phyloP scores from a whole-genome alignment of 306 rosid species.

The Cucurbita maxima region DNA sequence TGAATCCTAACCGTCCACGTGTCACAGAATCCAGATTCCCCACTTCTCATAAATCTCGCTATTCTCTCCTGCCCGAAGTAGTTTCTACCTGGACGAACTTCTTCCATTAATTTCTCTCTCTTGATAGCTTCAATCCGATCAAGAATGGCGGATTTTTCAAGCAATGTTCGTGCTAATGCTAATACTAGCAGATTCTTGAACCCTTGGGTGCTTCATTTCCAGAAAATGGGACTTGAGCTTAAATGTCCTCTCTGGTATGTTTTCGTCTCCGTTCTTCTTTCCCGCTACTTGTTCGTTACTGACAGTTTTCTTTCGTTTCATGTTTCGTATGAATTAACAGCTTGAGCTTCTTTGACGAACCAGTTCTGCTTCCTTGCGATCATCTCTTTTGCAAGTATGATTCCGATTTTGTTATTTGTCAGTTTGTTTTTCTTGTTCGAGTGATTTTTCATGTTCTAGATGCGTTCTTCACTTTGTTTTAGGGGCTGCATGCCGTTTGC shows the following conservation, averaged over 20 bases:
- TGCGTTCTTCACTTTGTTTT: background rate
- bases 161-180: background rate
- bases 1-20: background rate
- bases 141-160: slow-evolving; percentile 32
- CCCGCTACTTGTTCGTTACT: background rate
- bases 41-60: background rate
- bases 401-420: no score
- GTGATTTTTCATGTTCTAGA: background rate
- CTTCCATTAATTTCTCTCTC: background rate
- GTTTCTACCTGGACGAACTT: background rate
- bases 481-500: slow-evolving; percentile 39
- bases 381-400: slow-evolving; percentile 80
- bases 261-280: background rate
- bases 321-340: slow-evolving; percentile 25
- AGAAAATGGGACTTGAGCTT: slow-evolving; percentile 81
- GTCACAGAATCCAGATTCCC: background rate
- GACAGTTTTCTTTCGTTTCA: background rate
- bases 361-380: slow-evolving; percentile 68
- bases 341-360: slow-evolving; percentile 36
- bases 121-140: background rate
- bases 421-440: background rate
- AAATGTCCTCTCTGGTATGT: slow-evolving; percentile 82
- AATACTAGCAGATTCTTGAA: slow-evolving; percentile 15
- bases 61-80: background rate
- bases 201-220: slow-evolving; percentile 59